Base-by-base conservation (phyloP, 1,139 yeast species). In the Kodamaea arcana region DNA sequence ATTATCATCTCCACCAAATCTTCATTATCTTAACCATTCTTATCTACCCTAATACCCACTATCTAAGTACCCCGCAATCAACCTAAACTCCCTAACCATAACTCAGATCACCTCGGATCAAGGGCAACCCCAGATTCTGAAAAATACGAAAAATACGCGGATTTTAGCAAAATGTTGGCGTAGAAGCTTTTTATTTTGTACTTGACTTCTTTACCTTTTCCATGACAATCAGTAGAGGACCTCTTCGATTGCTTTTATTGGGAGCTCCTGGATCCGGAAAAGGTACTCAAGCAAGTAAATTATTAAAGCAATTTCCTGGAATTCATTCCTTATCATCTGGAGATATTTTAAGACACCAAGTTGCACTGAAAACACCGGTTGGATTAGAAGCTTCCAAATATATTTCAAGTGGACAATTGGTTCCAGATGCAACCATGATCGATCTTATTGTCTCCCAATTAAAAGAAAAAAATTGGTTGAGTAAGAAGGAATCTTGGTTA, bases 231-330 rank as follows among this genome's bases (percentile, higher is more conserved):
- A 14, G 8, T 5, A 25, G 17, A 32, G n/a, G n/a, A n/a, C 84
- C 94, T 2, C 53, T 85, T 26, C 63, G 96, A 45, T 60, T 87
- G 29, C 65, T 88, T 24, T 65, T 88, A 8, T 62, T 88, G 33
- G 97, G 97, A 4, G 95, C 97, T 0, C 97, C 97, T 0, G 97
- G 97, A 0, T 74, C 95, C 1, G 97, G 97, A 1, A 90, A 90
- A 54, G 97, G 97, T 2, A 90, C 97, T 0, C 86, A 83, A 47
- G 83, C 95, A 0, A 61, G 81, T 2, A 69, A 80, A 39, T 64
- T 90, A 10, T 57, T 83, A 39, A 69, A 72, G 34, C 63, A 65
- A 32, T 73, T 82, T 42, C 74, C 81, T 48, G 36, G 33, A 4
- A 40, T 65, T 50, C 57, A 67, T 15, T 63, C 90, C 1, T 63